Base-by-base conservation (phyloP, 2,329 filamentous ascomycete genomes). In the Delphinella strobiligena region DNA sequence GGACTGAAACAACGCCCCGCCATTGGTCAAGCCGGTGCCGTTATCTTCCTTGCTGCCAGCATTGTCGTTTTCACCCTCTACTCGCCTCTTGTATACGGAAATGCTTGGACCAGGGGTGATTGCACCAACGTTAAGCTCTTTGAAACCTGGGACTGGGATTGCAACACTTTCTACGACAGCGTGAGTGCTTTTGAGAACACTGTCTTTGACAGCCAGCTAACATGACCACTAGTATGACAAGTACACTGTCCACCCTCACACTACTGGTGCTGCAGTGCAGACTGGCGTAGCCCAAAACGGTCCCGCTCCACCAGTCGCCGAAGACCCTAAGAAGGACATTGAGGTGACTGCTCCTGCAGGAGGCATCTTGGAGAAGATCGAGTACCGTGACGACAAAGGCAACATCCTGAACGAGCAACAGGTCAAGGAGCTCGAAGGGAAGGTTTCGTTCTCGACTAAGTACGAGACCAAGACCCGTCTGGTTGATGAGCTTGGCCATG, bases 111-210 rank as follows among this genome's bases (percentile, higher is more conserved):
- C 37, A 83, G 86, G 68, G 67, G 72, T 43, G 81, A 91, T 54
- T 98, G 91, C 71, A 79, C 77, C 50, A 78, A 77, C 41, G 80
- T 91, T 45, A 96, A 96, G 69, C 68, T 98, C 10, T 80, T 96
- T 56, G 68, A 73, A 43, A 80, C 78, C 2, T 98, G 91, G 91
- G 91, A 98, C 59, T 98, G 89, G 74, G 91, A 98, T 62, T 98
- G 91, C 74, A 94, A 93, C 61, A 88, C 75, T 44, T 98, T 98
- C 68, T 70, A 81, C 51, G 79, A 80, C 49, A 78, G 78, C 57
- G 88, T 95, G 78, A 83, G 84, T 80, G 9, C 24, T 24, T 1
- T 12, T 27, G 1, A 17, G 3, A 11, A 5, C 16, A 11, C 33
- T n/a, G 32, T 24, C 22, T 12, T 15, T 19, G 7, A 14, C 8